These are phyloP conservation scores for Imleria badia DNA, from an alignment of 768 basidiomycete genomes.

Conservation along the genomic window DNA sequence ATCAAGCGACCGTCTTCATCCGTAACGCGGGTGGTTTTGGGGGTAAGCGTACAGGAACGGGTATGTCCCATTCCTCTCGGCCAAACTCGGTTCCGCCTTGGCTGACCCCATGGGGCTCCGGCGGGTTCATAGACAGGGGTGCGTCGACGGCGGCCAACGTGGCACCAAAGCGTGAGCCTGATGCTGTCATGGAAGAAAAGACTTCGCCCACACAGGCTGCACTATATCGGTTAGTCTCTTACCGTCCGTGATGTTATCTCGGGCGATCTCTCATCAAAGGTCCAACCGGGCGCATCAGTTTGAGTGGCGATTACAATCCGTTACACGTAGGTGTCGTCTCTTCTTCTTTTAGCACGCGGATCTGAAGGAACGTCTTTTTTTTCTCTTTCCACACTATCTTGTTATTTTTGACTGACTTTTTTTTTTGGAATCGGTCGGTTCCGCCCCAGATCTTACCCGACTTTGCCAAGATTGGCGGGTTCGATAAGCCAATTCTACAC, in stretches of 20 bases:
- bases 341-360: not conserved
- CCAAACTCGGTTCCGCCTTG: not conserved
- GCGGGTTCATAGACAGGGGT: slow-evolving; percentile 68
- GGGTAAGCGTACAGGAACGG: slow-evolving; percentile 80
- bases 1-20: slow-evolving; percentile 87
- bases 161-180: slow-evolving; percentile 81
- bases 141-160: slow-evolving; percentile 79
- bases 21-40: slow-evolving; percentile 97
- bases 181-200: slow-evolving; percentile 86
- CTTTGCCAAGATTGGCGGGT: slow-evolving; percentile 94
- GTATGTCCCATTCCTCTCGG: slow-evolving; percentile 41
- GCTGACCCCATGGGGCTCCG: not conserved
- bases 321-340: slow-evolving; percentile 59
- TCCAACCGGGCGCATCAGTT: slow-evolving; percentile 37
- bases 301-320: slow-evolving; percentile 92
- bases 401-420: not conserved
- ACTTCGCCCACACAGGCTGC: slow-evolving; percentile 83
- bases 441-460: slow-evolving; percentile 75
- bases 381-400: not conserved
- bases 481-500: slow-evolving; percentile 85
- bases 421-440: slow-evolving; percentile 2
- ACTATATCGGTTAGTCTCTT: slow-evolving; percentile 71
- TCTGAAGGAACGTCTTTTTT: slow-evolving; percentile 1
- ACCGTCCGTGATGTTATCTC: not conserved
- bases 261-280: slow-evolving; percentile 1